These are phyloP conservation scores for Hypholoma fasciculare DNA, from an alignment of 768 basidiomycete genomes.

Conservation along the genomic window DNA sequence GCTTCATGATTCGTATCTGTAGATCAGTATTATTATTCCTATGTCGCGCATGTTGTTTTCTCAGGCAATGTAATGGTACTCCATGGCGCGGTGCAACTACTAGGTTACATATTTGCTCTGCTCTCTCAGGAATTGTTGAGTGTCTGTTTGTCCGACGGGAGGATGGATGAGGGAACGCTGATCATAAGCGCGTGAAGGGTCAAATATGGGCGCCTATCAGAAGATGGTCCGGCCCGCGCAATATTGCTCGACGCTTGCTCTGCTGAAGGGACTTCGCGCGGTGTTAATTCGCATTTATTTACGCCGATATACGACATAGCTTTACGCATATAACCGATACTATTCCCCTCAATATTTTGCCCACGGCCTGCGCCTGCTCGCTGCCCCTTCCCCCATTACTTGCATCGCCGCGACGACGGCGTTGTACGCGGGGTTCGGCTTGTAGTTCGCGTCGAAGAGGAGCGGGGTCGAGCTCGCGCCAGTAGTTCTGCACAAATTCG, in stretches of 20 bases:
- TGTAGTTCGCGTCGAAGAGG: constrained; percentile 46
- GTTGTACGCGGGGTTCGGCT: constrained; percentile 42
- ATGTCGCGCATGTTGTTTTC: neutral
- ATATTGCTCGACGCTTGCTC: no score
- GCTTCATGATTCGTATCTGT: neutral
- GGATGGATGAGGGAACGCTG: no score
- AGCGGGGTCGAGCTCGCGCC: constrained; percentile 43
- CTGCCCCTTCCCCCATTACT: neutral
- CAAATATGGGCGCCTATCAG: no score
- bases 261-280: no score
- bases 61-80: neutral
- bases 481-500: constrained; percentile 36
- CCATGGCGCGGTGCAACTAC: no score
- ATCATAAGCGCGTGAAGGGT: no score
- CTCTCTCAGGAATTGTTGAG: no score
- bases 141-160: no score
- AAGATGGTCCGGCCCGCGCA: no score
- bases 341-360: neutral
- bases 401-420: constrained; percentile 26
- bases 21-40: neutral
- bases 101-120: no score
- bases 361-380: neutral
- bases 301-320: no score
- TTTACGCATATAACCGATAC: neutral
- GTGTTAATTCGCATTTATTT: no score